Conservation (phyloP, 2,329 filamentous ascomycete species). For the Leptoxyphium fumago region DNA sequence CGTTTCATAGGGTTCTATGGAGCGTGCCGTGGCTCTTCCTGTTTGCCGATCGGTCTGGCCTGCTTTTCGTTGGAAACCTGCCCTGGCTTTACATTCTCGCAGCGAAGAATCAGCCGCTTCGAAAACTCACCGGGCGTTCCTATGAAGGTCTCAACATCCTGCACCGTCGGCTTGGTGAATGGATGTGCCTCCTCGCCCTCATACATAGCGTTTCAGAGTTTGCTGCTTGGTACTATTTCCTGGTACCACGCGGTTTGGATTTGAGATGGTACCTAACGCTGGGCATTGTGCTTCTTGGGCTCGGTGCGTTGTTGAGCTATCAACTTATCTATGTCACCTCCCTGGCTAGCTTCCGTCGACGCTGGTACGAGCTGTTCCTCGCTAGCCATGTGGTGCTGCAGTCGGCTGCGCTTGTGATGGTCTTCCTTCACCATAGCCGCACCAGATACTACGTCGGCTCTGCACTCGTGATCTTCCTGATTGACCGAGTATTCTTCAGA, state of each 20-base stretch:
- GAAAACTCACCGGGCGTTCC: slow-evolving; percentile 45
- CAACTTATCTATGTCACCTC: slow-evolving; percentile 49
- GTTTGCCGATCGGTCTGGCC: slow-evolving; percentile 43
- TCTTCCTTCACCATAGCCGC: slow-evolving; percentile 45
- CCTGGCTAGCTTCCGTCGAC: slow-evolving; percentile 42
- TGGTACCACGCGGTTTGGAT: slow-evolving; percentile 32
- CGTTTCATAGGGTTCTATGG: slow-evolving; percentile 38
- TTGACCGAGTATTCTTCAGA: slow-evolving; percentile 45
- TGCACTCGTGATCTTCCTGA: slow-evolving; percentile 40
- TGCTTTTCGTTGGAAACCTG: slow-evolving; percentile 37
- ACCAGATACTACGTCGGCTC: slow-evolving; percentile 38
- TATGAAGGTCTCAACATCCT: slow-evolving; percentile 54
- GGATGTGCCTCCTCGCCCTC: slow-evolving; percentile 44
- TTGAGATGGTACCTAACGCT: slow-evolving; percentile 37
- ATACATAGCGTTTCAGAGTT: slow-evolving; percentile 44
- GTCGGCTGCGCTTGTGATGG: slow-evolving; percentile 36
- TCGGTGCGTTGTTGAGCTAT: slow-evolving; percentile 42
- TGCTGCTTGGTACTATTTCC: slow-evolving; percentile 37
- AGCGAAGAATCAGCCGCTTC: slow-evolving; percentile 52
- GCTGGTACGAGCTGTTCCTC: slow-evolving; percentile 50
- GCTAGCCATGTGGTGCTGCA: slow-evolving; percentile 45
- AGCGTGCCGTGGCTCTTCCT: slow-evolving; percentile 38
- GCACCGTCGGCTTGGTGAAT: slow-evolving; percentile 48
- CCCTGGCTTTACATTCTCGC: slow-evolving; percentile 46
- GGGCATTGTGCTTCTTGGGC: slow-evolving; percentile 38